Evolutionary conservation across 805 yeast species (phyloP), one percentile per base, ranked within the genome.

Genomic region (Metschnikowia kunwiensis): DNA sequence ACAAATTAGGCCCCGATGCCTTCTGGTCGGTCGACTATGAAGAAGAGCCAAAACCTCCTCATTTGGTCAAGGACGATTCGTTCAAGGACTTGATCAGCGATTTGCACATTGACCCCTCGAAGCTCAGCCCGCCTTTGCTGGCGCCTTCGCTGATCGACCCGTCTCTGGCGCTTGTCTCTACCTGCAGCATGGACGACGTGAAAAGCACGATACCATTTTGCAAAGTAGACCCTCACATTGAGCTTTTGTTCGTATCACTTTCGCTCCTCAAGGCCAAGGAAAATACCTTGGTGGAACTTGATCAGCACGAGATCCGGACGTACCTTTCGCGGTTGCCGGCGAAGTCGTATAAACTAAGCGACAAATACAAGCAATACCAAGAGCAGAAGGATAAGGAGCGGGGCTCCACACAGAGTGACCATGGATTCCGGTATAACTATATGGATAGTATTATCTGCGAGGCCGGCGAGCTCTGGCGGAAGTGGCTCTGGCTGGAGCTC

Each of bases 401-500:
- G 32, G 57, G 54, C 16, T 47, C 42, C 7, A 24, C 46, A 10
- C 35, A 33, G 6, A 34, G 33, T 12, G 46, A 44, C 13, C 21
- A 41, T 28, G 41, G 31, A 19, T 32, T 38, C 38, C 32, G 39
- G 24, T 46, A 43, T 26, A 75, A 73, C 44, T 86, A 83, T 47
- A 82, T 86, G 55, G 88, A 84, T 52, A 82, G 80, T 46, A 71
- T 86, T 19, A 70, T 86, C 27, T 63, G 67, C 37, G 89, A 82
- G 55, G 89, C 94, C 2, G 95, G 95, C 21, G 95, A 86, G 52
- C 67, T 84, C 27, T 86, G 95, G 95, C 69, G 96, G 46, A 82
- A 79, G 50, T 85, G 91, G 86, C 62, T 84, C 25, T 85, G 68
- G 68, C 47, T 57, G 45, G 73, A 67, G 42, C 57, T 62, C 61